A percentile compares a stretch with the other conserved stretches of the same genome.
phyloP scores from a whole-genome alignment of 495 filamentous ascomycete species.

The Monascus purpureus region DNA sequence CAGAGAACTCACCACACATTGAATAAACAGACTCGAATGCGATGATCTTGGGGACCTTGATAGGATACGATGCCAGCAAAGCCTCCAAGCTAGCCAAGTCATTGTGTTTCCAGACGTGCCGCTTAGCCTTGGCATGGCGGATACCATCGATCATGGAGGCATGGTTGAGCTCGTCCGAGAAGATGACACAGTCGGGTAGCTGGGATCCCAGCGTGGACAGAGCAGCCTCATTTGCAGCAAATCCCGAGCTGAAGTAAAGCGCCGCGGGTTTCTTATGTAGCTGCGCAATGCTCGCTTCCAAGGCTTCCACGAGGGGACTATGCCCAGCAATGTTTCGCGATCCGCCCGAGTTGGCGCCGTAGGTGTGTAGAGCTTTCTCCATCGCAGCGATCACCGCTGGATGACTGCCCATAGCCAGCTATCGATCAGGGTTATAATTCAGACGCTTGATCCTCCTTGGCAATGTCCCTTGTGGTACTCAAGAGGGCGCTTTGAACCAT shows the following conservation, averaged over 20 bases:
- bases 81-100: conserved; percentile 78
- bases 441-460: no score
- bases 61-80: conserved; percentile 76
- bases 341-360: conserved; percentile 89
- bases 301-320: conserved; percentile 78
- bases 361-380: conserved; percentile 88
- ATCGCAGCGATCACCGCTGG: conserved; percentile 73
- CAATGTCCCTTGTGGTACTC: no score
- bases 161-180: conserved; percentile 92
- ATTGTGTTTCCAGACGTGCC: conserved; percentile 98
- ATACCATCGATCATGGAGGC: conserved; percentile 99
- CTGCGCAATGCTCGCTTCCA: conserved; percentile 76
- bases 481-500: no score
- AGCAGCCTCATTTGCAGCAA: conserved; percentile 95
- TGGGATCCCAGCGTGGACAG: conserved; percentile 92
- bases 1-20: conserved; percentile 99
- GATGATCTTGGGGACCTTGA: conserved; percentile 86
- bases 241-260: conserved; percentile 92
- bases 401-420: conserved; percentile 94
- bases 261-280: conserved; percentile 81
- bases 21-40: conserved; percentile 97
- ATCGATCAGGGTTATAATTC: no score
- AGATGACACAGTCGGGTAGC: conserved; percentile 86
- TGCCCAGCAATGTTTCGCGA: conserved; percentile 97
- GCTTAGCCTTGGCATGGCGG: conserved; percentile 90